Percentiles rank a stretch among this genome's conserved stretches.
These are phyloP conservation scores for Cladophialophora chaetospira DNA, from an alignment of 2,329 filamentous ascomycete genomes.

Conservation along the genomic window DNA sequence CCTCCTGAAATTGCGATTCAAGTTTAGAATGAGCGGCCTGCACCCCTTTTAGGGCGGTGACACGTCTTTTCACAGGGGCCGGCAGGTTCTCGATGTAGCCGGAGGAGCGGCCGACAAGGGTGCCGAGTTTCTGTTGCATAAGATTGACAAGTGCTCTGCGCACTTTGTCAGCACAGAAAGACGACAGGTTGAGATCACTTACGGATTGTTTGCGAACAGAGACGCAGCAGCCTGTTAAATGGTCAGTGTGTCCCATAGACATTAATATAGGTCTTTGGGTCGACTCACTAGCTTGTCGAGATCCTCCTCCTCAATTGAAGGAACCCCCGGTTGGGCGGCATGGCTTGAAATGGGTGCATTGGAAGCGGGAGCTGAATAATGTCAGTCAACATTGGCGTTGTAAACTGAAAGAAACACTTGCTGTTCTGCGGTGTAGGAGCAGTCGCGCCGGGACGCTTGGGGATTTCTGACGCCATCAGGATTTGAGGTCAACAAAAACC, in stretches of 20 bases:
- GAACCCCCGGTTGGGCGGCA: conserved; percentile 89
- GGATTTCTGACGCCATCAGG: conserved; percentile 7
- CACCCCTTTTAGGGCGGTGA: conserved; percentile 93
- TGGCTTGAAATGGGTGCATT: conserved; percentile 97
- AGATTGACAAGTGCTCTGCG: conserved; percentile 75
- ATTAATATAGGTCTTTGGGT: neutral
- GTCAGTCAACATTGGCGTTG: conserved; percentile 15
- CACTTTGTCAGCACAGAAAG: neutral
- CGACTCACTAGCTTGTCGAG: neutral
- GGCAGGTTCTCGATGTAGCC: conserved; percentile 98
- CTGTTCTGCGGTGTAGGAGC: conserved; percentile 83
- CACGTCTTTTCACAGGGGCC: conserved; percentile 82
- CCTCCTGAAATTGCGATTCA: conserved; percentile 97
- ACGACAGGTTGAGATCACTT: neutral
- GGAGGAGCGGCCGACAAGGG: conserved; percentile 90
- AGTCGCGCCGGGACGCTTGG: conserved; percentile 27
- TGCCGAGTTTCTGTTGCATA: conserved; percentile 95
- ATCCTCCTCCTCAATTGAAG: conserved; percentile 94
- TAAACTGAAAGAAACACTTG: conserved; percentile 5
- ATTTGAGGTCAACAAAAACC: neutral
- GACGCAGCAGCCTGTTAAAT: conserved; percentile 84
- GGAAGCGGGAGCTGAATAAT: conserved; percentile 63
- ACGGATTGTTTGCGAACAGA: conserved; percentile 91
- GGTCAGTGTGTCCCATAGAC: conserved; percentile 65
- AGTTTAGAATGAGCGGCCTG: conserved; percentile 99